These are phyloP conservation scores for Papiliotrema terrestris DNA, from an alignment of 1,284 basidiomycete genomes.

Conservation along the genomic window DNA sequence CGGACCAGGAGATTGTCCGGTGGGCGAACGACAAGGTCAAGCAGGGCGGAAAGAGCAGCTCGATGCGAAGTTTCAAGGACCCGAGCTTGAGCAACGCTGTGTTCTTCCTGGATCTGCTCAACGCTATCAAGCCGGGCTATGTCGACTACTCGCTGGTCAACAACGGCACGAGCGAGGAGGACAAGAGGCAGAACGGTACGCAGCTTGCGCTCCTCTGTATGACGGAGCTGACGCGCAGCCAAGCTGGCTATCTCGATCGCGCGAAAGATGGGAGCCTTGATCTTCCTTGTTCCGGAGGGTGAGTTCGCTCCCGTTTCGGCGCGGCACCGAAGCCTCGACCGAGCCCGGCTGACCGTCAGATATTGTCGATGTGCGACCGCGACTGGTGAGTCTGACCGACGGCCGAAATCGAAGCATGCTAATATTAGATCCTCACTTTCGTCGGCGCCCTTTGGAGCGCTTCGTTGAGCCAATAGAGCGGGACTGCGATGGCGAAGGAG, in stretches of 20 bases:
- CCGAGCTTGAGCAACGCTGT: constrained; percentile 81
- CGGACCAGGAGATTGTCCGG: constrained; percentile 87
- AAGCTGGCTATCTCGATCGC: constrained; percentile 98
- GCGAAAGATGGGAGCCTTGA: constrained; percentile 92
- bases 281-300: constrained; percentile 94
- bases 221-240: constrained; percentile 52
- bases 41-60: constrained; percentile 60
- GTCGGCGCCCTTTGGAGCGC: constrained; percentile 51
- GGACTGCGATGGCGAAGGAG: neutral
- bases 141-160: constrained; percentile 87
- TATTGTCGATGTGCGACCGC: constrained; percentile 80
- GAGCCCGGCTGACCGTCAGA: constrained; percentile 40
- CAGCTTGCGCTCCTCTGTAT: constrained; percentile 8
- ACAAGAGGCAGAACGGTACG: constrained; percentile 85
- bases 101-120: constrained; percentile 91
- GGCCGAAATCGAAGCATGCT: constrained; percentile 51
- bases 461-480: constrained; percentile 26
- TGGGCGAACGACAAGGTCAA: constrained; percentile 94
- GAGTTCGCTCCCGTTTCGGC: too few relatives aligned
- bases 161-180: constrained; percentile 70
- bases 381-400: constrained; percentile 60
- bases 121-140: constrained; percentile 87
- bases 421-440: constrained; percentile 54
- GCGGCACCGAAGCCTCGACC: too few relatives aligned
- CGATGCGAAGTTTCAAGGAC: constrained; percentile 92